Conservation (phyloP, 495 filamentous ascomycete species). For the Neurospora sp. region DNA sequence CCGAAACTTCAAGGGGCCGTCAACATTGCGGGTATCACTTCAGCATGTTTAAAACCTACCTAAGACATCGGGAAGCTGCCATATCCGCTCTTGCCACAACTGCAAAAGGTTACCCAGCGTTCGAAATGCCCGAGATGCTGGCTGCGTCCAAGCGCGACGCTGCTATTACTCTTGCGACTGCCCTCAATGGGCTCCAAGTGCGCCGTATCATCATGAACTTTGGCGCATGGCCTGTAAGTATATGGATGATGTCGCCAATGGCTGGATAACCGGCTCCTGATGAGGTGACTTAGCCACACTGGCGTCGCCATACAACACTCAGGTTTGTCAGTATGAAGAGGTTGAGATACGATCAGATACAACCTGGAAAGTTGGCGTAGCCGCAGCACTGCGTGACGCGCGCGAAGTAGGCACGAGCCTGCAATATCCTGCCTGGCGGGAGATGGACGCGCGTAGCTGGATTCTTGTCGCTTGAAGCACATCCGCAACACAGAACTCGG, state of each 20-base stretch:
- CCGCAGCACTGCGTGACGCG: not conserved
- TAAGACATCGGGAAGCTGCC: not conserved
- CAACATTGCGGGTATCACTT: not conserved
- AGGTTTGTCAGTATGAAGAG: not conserved
- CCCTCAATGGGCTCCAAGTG: not conserved
- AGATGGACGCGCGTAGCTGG: not conserved
- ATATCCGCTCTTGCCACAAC: not conserved
- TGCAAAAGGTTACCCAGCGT: not conserved
- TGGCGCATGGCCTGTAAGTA: not conserved
- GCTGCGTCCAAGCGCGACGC: not conserved
- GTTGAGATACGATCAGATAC: not conserved
- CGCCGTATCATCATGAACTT: not conserved
- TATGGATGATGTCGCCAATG: not conserved
- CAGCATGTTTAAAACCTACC: not conserved
- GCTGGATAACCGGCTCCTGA: not conserved
- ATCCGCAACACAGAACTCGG: not conserved
- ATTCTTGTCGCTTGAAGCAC: not conserved
- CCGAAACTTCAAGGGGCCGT: not conserved
- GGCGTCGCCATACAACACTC: not conserved
- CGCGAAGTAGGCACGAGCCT: not conserved
- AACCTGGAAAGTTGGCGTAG: not conserved
- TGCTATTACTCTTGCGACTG: not conserved
- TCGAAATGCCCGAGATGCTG: not conserved
- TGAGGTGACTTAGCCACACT: not conserved
- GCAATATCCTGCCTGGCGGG: not conserved